Conservation (phyloP, 805 yeast genomes). For the Ogataea minuta region DNA sequence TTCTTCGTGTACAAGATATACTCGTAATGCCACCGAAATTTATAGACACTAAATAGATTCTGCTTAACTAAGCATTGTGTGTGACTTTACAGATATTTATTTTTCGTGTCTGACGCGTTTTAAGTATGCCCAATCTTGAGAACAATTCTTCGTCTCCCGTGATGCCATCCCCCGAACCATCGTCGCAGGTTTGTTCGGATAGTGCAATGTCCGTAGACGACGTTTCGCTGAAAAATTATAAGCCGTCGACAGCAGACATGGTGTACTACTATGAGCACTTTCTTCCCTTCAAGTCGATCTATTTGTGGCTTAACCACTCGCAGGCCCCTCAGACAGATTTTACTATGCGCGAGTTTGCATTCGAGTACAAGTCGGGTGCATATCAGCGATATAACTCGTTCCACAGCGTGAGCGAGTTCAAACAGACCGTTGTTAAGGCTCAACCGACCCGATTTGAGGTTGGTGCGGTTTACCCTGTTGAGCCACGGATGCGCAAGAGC, state of each 20-base stretch:
- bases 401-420: slow-evolving; percentile 64
- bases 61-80: slow-evolving; percentile 6
- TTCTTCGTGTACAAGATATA: slow-evolving; percentile 63
- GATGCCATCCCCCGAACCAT: slow-evolving; percentile 20
- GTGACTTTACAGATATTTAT: background rate
- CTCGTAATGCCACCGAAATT: slow-evolving; percentile 28
- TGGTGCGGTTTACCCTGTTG: slow-evolving; percentile 86
- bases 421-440: slow-evolving; percentile 65
- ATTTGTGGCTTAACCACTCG: slow-evolving; percentile 87
- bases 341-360: slow-evolving; percentile 89
- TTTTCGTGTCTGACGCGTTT: slow-evolving; percentile 12
- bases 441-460: slow-evolving; percentile 91
- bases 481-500: slow-evolving; percentile 82
- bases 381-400: slow-evolving; percentile 88
- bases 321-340: slow-evolving; percentile 73
- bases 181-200: slow-evolving; percentile 22
- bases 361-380: slow-evolving; percentile 82
- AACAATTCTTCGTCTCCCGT: slow-evolving; percentile 11
- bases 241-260: slow-evolving; percentile 61
- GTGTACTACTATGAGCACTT: slow-evolving; percentile 63
- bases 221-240: slow-evolving; percentile 15
- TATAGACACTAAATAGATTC: slow-evolving; percentile 4
- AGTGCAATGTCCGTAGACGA: slow-evolving; percentile 13
- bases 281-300: slow-evolving; percentile 76
- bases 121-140: slow-evolving; percentile 8